Base-by-base conservation (phyloP, 2,329 filamentous ascomycete species). In the Aspergillus spinulosporus region DNA sequence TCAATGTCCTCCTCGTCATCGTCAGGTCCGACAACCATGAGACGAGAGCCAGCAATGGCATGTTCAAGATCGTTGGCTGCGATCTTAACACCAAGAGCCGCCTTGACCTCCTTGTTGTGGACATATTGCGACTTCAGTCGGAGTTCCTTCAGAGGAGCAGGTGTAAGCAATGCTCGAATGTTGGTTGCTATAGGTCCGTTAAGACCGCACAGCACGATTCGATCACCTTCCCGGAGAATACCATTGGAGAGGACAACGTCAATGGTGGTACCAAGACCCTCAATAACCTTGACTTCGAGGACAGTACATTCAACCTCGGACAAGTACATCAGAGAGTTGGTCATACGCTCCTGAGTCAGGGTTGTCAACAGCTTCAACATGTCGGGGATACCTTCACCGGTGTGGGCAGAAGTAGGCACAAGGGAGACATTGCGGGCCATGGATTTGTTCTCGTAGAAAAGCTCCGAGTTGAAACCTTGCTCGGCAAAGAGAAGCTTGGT, bases 61-160 rank as follows among this genome's bases (percentile, higher is more conserved):
- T 90, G 88, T 74, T 99, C 94, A 21, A 99, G 88, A 61, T 92
- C 92, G 66, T 96, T 95, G 44, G 93, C 94, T 61, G 92, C 92
- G 71, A 99, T 97, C 84, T 99, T 99, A 75, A 99, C 91, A 88
- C 94, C 94, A 69, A 99, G 84, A 6, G 94, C 92, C 15, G 95
- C 94, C 82, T 97, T 99, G 78, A 97, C 92, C 75, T 96, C 92
- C 80, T 99, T 97, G 81, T 99, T 97, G 81, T 99, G 95, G 31
- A 99, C 93, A 69, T 99, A 99, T 61, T 88, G 84, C 2, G 92
- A 96, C 78, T 97, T 97, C 68, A 99, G 85, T 73, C 95, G 92
- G 62, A 99, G 77, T 74, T 99, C 94, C 72, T 91, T 94, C 72
- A 99, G 86, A 59, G 92, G 90, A 8, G 92, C 92, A 1, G 94